Evolutionary conservation across 306 rosid genomes (phyloP), one percentile per base, ranked within the genome.

Genomic region (Phaseolus lunatus): DNA sequence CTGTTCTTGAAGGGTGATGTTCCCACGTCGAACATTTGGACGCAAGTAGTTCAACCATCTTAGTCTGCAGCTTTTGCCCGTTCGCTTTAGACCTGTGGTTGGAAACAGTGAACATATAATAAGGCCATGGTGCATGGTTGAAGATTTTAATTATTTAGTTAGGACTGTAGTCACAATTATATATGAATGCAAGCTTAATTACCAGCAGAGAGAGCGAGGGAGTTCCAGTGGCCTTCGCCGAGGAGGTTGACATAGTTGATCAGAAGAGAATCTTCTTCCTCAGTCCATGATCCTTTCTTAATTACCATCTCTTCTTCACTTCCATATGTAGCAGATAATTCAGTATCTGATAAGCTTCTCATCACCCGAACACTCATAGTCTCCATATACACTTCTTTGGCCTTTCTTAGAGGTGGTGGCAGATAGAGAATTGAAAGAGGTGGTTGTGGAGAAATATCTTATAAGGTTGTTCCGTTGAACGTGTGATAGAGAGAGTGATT

Each of bases 41-140:
- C 90, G 92, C 79, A 88, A 82, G 69, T 92, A 92, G 72, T 92
- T 92, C 58, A 89, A 43, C 97, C 97, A 92, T 79, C 94, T 86
- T 18, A 88, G 62, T 74, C 97, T 78, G 79, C 97, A 92, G 81
- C 97, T 92, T 84, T 92, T 92, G 0, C 97, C 97, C 0, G 89
- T 92, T 82, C 97, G 41, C 54, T 78, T 88, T 43, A 91, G 70
- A 59, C 94, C 97, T 89, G 80, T 1, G 37, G 11, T 72, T 57
- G 23, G 53, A 59, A 14, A n/a, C 33, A 35, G 18, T 0, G 1
- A 53, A 52, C n/a, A 54, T 23, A 62, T 58, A 23, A 57, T 62
- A 45, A 8, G 27, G 23, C 49, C 12, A 45, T 0, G 27, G 16
- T 27, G 33, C 50, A 29, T 19, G 27, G 8, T 4, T 33, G n/a